phyloP scores from a whole-genome alignment of 2,329 filamentous ascomycete species.

The Zarea fungicola region DNA sequence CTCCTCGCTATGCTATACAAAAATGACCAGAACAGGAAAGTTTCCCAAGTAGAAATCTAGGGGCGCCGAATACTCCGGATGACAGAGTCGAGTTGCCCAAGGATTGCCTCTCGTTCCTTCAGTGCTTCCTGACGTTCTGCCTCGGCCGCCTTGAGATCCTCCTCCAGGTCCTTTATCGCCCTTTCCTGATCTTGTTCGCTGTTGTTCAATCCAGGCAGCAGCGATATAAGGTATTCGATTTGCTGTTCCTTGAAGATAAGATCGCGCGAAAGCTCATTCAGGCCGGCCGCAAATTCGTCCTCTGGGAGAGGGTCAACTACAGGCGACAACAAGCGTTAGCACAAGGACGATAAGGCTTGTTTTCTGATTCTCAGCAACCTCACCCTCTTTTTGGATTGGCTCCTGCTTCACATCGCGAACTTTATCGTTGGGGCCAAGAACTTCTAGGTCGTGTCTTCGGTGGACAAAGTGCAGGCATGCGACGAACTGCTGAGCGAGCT shows the following conservation, averaged over 20 bases:
- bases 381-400: slow-evolving; percentile 47
- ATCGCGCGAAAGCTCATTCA: slow-evolving; percentile 70
- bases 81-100: slow-evolving; percentile 55
- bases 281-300: slow-evolving; percentile 60
- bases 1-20: slow-evolving; percentile 24
- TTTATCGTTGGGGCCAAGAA: slow-evolving; percentile 52
- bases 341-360: background rate
- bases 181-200: slow-evolving; percentile 72
- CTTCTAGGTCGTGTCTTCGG: slow-evolving; percentile 62
- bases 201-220: slow-evolving; percentile 70
- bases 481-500: slow-evolving; percentile 66
- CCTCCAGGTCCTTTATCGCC: slow-evolving; percentile 59
- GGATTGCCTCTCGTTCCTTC: slow-evolving; percentile 57
- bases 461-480: slow-evolving; percentile 62
- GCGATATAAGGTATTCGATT: slow-evolving; percentile 71
- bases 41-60: slow-evolving; percentile 30
- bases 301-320: slow-evolving; percentile 56
- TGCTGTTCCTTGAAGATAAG: slow-evolving; percentile 77
- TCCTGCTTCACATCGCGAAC: slow-evolving; percentile 54
- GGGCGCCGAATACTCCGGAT: slow-evolving; percentile 56
- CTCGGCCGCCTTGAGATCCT: slow-evolving; percentile 59
- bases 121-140: slow-evolving; percentile 57
- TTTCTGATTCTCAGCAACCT: slow-evolving; percentile 3
- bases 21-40: slow-evolving; percentile 5
- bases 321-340: slow-evolving; percentile 10